A percentile compares a stretch with the other conserved stretches of the same genome.
These are phyloP conservation scores for Millerago galiae DNA, from an alignment of 805 yeast species.

Conservation along the genomic window DNA sequence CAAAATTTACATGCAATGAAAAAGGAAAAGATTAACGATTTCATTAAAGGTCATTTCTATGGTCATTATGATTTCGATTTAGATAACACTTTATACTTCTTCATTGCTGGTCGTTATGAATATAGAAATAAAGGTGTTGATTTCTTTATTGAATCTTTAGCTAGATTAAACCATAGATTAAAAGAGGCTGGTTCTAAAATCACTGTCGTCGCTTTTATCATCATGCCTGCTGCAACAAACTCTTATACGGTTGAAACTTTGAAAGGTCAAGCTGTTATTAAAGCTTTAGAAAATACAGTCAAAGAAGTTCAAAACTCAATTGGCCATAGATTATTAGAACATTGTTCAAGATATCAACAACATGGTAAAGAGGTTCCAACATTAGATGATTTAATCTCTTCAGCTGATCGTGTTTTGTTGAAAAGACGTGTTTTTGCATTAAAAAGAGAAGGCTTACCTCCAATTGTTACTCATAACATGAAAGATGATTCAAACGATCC, in stretches of 20 bases:
- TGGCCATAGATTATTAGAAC: slow-evolving; percentile 84
- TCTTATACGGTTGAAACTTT: slow-evolving; percentile 95
- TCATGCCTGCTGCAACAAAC: slow-evolving; percentile 94
- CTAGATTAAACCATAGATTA: slow-evolving; percentile 82
- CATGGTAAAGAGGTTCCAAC: slow-evolving; percentile 61
- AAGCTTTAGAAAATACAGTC: slow-evolving; percentile 83
- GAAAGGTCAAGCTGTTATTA: slow-evolving; percentile 93
- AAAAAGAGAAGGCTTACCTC: slow-evolving; percentile 84
- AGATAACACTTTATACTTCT: slow-evolving; percentile 89
- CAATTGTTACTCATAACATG: slow-evolving; percentile 97
- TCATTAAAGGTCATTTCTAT: slow-evolving; percentile 93
- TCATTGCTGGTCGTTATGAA: slow-evolving; percentile 96
- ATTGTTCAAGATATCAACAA: slow-evolving; percentile 66
- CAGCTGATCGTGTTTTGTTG: slow-evolving; percentile 81
- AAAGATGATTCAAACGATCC: slow-evolving; percentile 88
- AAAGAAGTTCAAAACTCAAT: slow-evolving; percentile 80
- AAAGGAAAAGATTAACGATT: slow-evolving; percentile 89
- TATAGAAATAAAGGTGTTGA: slow-evolving; percentile 96
- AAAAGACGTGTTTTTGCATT: slow-evolving; percentile 91
- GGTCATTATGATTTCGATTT: slow-evolving; percentile 94
- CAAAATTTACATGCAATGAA: slow-evolving; percentile 91
- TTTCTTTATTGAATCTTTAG: slow-evolving; percentile 86
- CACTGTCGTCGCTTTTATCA: slow-evolving; percentile 94
- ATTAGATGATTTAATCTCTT: slow-evolving; percentile 77
- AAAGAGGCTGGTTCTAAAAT: slow-evolving; percentile 77